Conservation (phyloP, 129 eudicot genomes). For the Artemisia annua region DNA sequence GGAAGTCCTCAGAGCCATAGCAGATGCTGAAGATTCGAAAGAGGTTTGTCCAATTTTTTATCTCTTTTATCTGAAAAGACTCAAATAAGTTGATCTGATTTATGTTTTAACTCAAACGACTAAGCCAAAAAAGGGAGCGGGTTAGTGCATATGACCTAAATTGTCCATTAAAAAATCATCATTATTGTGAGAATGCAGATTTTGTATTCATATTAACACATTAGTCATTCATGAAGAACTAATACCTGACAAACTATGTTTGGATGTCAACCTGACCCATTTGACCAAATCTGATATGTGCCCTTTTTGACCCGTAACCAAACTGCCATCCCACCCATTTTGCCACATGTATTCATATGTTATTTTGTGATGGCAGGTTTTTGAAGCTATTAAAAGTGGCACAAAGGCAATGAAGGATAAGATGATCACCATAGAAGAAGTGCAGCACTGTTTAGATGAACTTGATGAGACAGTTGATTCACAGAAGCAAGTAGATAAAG, state of each 20-base stretch:
- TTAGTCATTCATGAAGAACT: no score
- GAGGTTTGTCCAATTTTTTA: slow-evolving; percentile 53
- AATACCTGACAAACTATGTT: neutral
- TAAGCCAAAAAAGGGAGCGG: no score
- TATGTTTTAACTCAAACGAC: no score
- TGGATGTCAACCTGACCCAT: neutral
- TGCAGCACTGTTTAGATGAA: slow-evolving; percentile 64
- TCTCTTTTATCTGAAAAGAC: neutral
- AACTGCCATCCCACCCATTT: neutral
- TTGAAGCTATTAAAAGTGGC: slow-evolving; percentile 70
- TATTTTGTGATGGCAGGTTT: slow-evolving; percentile 51
- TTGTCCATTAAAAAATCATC: no score
- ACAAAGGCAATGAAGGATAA: slow-evolving; percentile 69
- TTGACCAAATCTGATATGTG: neutral
- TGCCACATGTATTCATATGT: neutral
- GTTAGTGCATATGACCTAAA: no score
- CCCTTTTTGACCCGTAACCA: neutral
- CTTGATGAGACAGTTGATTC: slow-evolving; percentile 59
- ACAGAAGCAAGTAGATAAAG: slow-evolving; percentile 53
- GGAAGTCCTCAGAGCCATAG: slow-evolving; percentile 66
- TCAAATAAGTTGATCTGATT: neutral
- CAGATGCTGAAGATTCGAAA: slow-evolving; percentile 79
- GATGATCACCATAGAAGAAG: slow-evolving; percentile 60
- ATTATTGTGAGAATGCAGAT: no score
- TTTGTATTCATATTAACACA: neutral